Evolutionary conservation across 2,329 filamentous ascomycete genomes (phyloP), one percentile per base, ranked within the genome.

Genomic region (Phoma sp.): DNA sequence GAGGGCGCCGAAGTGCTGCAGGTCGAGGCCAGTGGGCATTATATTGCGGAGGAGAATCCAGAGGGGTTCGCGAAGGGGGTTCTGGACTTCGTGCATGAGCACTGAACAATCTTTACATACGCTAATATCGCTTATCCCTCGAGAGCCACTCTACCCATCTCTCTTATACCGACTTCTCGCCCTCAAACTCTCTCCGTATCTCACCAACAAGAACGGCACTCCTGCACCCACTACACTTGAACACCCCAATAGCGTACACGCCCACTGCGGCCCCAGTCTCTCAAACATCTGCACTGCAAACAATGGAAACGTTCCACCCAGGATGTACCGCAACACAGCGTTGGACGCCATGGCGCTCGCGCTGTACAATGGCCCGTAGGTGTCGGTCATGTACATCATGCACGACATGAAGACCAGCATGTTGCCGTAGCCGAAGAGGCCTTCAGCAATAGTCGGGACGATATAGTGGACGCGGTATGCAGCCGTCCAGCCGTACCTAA

Each of bases 341-440:
- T 87, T 88, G 1, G 86, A 86, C 6, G 82, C 84, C 43, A 83
- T 74, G 0, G 84, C 84, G 53, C 81, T 86, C 0, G 86, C 85
- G 0, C 85, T 80, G 8, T 82, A 80, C 11, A 77, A 74, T 0
- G 81, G 78, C 83, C 84, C 1, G 60, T 86, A 88, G 0, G 80
- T 79, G 61, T 88, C 85, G 6, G 81, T 73, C 1, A 80, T 76
- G 61, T 86, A 87, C 3, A 79, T 76, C 18, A 38, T 38, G 11
- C 36, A 38, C 22, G 18, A 9, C 36, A 38, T 24, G 27, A 38
- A 76, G 14, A 76, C 61, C 27, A 59, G 57, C n/a, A 71, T 50
- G 59, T 70, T 64, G 13, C 61, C 67, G 25, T 58, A 58, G 7
- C 52, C 51, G 66, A 62, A 61, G 7, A 72, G 65, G 9, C 68